Percentiles rank a stretch among this genome's conserved stretches.
Evolutionary conservation across 1,139 yeast genomes (phyloP).

Genomic region (Geotrichum cucujoidarum): DNA sequence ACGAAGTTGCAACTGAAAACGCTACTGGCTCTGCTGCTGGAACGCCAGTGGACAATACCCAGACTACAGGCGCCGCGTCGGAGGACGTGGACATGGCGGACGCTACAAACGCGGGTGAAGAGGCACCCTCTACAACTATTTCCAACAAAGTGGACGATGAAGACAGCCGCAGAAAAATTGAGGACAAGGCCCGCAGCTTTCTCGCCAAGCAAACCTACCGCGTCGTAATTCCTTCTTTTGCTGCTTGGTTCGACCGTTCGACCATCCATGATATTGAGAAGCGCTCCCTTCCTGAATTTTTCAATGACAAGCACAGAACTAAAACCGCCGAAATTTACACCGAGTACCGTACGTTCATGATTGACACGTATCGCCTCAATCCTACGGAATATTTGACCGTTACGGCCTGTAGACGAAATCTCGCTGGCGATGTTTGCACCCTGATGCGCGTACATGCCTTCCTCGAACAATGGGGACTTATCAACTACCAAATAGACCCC

Average conservation of each 20-base stretch:
- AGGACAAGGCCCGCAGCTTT: slow-evolving; percentile 29
- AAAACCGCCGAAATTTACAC: slow-evolving; percentile 86
- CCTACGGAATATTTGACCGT: slow-evolving; percentile 90
- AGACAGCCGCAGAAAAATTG: slow-evolving; percentile 21
- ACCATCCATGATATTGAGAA: slow-evolving; percentile 60
- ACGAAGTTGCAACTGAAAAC: slow-evolving; percentile 2
- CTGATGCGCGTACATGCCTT: slow-evolving; percentile 86
- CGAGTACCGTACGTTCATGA: slow-evolving; percentile 89
- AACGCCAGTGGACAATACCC: slow-evolving; percentile 1
- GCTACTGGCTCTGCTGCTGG: slow-evolving; percentile 1
- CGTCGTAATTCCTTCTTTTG: slow-evolving; percentile 87
- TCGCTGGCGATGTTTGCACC: slow-evolving; percentile 95
- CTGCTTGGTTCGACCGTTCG: slow-evolving; percentile 81
- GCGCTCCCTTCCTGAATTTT: slow-evolving; percentile 87
- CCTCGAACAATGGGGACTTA: slow-evolving; percentile 91
- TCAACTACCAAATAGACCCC: slow-evolving; percentile 85
- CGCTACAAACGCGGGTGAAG: background rate
- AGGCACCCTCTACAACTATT: slow-evolving; percentile 4
- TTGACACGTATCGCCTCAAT: slow-evolving; percentile 83
- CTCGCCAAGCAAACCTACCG: slow-evolving; percentile 68
- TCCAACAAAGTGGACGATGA: slow-evolving; percentile 9
- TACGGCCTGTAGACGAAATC: slow-evolving; percentile 89
- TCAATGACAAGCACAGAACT: slow-evolving; percentile 65
- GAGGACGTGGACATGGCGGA: slow-evolving; percentile 9
- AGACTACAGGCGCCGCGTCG: background rate